Base-by-base conservation (phyloP, 2,329 filamentous ascomycete genomes). In the Trichoderma sp. region DNA sequence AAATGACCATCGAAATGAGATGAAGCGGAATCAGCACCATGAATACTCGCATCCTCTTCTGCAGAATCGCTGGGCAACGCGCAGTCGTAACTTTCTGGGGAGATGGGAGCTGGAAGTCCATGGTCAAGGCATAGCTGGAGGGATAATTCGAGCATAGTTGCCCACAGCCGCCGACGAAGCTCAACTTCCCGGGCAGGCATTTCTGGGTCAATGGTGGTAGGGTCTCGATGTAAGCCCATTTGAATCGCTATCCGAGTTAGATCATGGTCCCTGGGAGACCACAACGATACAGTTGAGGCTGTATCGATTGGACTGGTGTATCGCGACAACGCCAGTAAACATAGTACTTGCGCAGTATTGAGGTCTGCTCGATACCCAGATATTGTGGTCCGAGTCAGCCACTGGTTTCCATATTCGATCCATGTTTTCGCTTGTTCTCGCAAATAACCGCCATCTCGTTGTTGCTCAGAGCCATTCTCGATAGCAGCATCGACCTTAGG, bases 121-220 rank as follows among this genome's bases (percentile, higher is more conserved):
- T 48, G 27, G 17, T 53, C 50, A 53, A 53, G 50, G 27, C 19
- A 27, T 29, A 52, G 25, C 50, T 64, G 76, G 73, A 19, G 29
- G 25, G 64, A 57, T 34, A 63, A 19, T 8, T 70, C 61, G 5
- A 64, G 61, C 32, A 56, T 42, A 17, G 61, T 64, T 8, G 50
- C 61, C 61, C 61, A 64, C 9, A 57, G 8, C 34, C 61, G 48
- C 35, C 50, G 48, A 7, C 34, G 61, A 12, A 42, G 27, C 22
- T 64, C 50, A 25, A 52, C 45, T 9, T 63, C 59, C 8, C n/a
- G 25, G 17, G 42, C 19, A 3, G 59, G 45, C 59, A 63, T 63
- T 8, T 35, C n/a, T 8, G 29, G 13, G n/a, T 37, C 22, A 10
- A 25, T 2, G 4, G n/a, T 63, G 27, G 37, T 45, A 15, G 37